Base-by-base conservation (phyloP, 306 rosid species). In the Sicyos edulis region DNA sequence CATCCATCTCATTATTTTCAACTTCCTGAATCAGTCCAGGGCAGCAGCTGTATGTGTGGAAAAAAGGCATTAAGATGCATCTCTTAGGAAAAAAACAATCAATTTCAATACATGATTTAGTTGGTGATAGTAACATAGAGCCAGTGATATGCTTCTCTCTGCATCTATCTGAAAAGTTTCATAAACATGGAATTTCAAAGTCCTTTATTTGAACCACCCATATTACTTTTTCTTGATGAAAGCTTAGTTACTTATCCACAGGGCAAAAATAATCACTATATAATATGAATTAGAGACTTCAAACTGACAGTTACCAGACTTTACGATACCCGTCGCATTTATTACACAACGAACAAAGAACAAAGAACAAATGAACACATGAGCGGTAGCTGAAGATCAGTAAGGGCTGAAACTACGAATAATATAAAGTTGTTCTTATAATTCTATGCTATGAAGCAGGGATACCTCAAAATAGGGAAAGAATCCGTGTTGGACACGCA, bases 1-100 rank as follows among this genome's bases (percentile, higher is more conserved):
- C 73, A 80, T 76, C 78, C 61, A 75, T 65, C 77, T 80, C 81
- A 51, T n/a, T 80, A 45, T 76, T 87, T 53, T 64, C 75, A 71
- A 78, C 86, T 81, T 86, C 79, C 64, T 85, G 76, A 52, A 89
- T 86, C 71, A 58, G 40, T 56, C 86, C 85, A 17, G 84, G 63
- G 75, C 11, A 8, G 57, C 57, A 22, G 72, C 72, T 47, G 44
- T 37, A 49, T 19, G 0, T 21, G 53, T 11, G 14, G 17, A 66
- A 11, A 40, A 12, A 45, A 17, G 37, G 7, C 45, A 66, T 42
- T 34, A 64, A 64, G 70, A 37, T 64, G 52, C 53, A 42, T 64
- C 29, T 9, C 51, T 37, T 17, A 26, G 12, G 50, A 0, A 62
- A 37, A 62, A 62, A 37, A 8, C 49, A 32, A 62, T 57, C 37